Base-by-base conservation (phyloP, 2,329 filamentous ascomycete genomes). In the Neonectria punicea region DNA sequence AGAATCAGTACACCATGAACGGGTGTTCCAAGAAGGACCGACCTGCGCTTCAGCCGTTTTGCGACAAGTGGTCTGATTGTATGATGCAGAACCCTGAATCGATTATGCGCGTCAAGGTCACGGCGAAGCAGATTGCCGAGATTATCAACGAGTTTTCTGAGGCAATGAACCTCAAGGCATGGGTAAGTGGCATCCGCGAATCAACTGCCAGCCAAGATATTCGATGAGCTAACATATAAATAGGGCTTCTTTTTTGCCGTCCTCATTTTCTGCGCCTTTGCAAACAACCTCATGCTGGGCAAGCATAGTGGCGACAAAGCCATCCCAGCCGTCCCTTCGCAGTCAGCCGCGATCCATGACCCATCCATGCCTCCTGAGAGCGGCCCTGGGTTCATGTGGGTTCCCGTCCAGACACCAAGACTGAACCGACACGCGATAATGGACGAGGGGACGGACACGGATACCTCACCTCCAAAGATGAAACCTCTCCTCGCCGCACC, bases 91-190 rank as follows among this genome's bases (percentile, higher is more conserved):
- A 98, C 74, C 90, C 94, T 0, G 85, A 90, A 49, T 89, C 89
- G 61, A 89, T 97, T 61, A 94, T 93, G 70, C 86, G 91, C 41
- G 91, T 95, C 46, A 91, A 90, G 73, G 89, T 97, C 43, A 93
- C 92, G 18, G 94, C 93, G 5, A 91, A 93, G 75, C 96, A 94
- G 28, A 92, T 98, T 76, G 95, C 95, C 1, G 89, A 93, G 75
- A 97, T 99, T 44, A 91, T 98, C 79, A 98, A 98, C 77, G 91
- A 92, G 74, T 98, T 98, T 78, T 90, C 97, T 5, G 93, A 97
- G 73, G 90, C 93, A 6, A 94, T 98, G 79, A 93, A 92, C 68
- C 91, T 93, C 79, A 98, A 98, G 79, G 85, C 86, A 10, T 86
- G 86, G 81, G 86, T 88, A 79, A 69, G 84, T 78, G 25, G 13